Conservation (phyloP, 2,329 filamentous ascomycete species). For the Alternaria ethzedia region DNA sequence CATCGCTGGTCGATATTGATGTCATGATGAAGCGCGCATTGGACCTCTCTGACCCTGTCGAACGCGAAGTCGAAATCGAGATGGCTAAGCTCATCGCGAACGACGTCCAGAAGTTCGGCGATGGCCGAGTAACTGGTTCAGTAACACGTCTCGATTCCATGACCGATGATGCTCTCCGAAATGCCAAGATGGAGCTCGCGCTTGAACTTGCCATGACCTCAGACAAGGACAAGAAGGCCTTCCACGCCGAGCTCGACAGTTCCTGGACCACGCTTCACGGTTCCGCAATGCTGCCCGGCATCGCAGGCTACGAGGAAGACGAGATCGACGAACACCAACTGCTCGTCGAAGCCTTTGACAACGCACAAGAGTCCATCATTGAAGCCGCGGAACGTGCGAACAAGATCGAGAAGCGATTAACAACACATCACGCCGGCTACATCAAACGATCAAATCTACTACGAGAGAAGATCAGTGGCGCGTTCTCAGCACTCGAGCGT, state of each 20-base stretch:
- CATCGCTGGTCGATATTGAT: slow-evolving; percentile 73
- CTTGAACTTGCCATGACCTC: slow-evolving; percentile 65
- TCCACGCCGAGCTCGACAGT: slow-evolving; percentile 49
- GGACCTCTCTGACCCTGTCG: slow-evolving; percentile 66
- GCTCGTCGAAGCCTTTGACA: slow-evolving; percentile 75
- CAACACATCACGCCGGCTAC: slow-evolving; percentile 86
- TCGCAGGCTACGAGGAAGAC: slow-evolving; percentile 80
- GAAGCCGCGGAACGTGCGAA: slow-evolving; percentile 78
- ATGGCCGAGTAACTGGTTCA: slow-evolving; percentile 68
- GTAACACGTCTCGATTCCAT: slow-evolving; percentile 67
- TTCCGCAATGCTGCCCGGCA: slow-evolving; percentile 68
- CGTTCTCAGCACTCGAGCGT: slow-evolving; percentile 75
- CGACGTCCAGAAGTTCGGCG: slow-evolving; percentile 79
- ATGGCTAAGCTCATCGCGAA: slow-evolving; percentile 79
- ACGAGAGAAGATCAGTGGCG: slow-evolving; percentile 77
- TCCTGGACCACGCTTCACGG: slow-evolving; percentile 60
- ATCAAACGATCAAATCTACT: slow-evolving; percentile 83
- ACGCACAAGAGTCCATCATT: slow-evolving; percentile 75
- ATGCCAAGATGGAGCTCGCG: slow-evolving; percentile 78
- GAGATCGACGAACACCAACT: slow-evolving; percentile 72
- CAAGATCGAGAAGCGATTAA: slow-evolving; percentile 93
- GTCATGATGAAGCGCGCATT: slow-evolving; percentile 70
- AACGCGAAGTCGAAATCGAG: slow-evolving; percentile 76
- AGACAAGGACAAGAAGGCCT: slow-evolving; percentile 59
- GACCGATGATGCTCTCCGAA: slow-evolving; percentile 73